A percentile compares a stretch with the other conserved stretches of the same genome.
phyloP scores from a whole-genome alignment of 495 filamentous ascomycete genomes.

The Penicillium crystallinum region DNA sequence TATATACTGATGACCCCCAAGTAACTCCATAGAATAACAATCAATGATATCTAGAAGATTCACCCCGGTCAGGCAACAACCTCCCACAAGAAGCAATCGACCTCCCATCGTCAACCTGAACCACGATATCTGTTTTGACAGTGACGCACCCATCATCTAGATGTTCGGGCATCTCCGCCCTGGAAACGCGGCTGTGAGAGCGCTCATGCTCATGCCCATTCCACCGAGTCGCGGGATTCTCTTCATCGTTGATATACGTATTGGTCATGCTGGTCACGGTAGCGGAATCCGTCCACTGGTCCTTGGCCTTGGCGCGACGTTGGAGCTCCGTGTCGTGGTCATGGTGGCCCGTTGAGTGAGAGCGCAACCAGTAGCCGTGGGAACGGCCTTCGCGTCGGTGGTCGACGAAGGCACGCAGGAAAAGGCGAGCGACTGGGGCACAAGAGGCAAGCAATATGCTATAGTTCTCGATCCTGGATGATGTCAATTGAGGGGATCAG shows the following conservation, averaged over 20 bases:
- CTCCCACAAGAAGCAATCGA: slow-evolving; percentile 17
- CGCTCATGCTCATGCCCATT: slow-evolving; percentile 8
- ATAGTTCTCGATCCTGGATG: slow-evolving; percentile 34
- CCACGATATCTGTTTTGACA: slow-evolving; percentile 29
- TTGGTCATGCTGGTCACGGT: slow-evolving; percentile 8
- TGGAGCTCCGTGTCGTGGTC: slow-evolving; percentile 18
- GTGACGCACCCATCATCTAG: slow-evolving; percentile 21
- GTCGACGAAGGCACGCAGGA: slow-evolving; percentile 27
- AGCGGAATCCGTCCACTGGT: slow-evolving; percentile 19
- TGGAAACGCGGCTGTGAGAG: slow-evolving; percentile 15
- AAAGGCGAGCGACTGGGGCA: slow-evolving; percentile 30
- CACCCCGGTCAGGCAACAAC: slow-evolving; percentile 14
- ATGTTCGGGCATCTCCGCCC: slow-evolving; percentile 13
- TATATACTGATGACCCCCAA: too few species aligned
- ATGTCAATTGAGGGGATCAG: not conserved
- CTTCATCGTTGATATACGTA: slow-evolving; percentile 9
- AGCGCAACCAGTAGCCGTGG: slow-evolving; percentile 26
- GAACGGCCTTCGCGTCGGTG: slow-evolving; percentile 15
- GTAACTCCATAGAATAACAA: too few species aligned
- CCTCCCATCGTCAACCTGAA: slow-evolving; percentile 25
- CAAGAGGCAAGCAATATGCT: slow-evolving; percentile 31
- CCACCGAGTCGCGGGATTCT: slow-evolving; percentile 11
- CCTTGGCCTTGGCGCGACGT: slow-evolving; percentile 4
- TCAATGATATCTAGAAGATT: not conserved
- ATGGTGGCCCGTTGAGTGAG: slow-evolving; percentile 15